Percentiles rank a stretch among this genome's conserved stretches.
These are phyloP conservation scores for Dryas integrifolia DNA, from an alignment of 331 rosid species.

Conservation along the genomic window DNA sequence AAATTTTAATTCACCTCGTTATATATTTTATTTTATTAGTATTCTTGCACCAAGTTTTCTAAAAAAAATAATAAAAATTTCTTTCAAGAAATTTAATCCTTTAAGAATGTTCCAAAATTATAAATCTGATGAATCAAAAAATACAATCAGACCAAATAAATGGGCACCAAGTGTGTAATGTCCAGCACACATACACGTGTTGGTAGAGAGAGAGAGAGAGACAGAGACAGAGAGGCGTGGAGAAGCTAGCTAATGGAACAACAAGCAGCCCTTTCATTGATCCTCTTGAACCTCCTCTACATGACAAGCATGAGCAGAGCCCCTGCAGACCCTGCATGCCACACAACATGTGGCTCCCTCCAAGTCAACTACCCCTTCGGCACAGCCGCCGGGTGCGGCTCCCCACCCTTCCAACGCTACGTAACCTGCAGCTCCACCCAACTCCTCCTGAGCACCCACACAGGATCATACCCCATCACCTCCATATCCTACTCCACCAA, in stretches of 20 bases:
- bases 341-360: constrained; percentile 49
- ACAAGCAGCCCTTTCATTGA: not conserved
- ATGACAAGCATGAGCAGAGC: not conserved
- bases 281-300: constrained; percentile 17
- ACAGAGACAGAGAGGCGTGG: not conserved
- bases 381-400: constrained; percentile 63
- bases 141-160: no score
- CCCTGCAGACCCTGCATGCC: constrained; percentile 31
- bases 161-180: no score
- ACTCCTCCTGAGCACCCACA: constrained; percentile 59
- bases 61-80: no score
- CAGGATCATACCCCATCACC: constrained; percentile 50
- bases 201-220: not conserved
- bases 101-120: no score
- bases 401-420: constrained; percentile 57
- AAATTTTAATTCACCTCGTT: no score
- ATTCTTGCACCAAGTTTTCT: no score
- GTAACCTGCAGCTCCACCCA: constrained; percentile 34
- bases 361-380: constrained; percentile 58
- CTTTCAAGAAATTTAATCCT: no score
- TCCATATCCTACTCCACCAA: constrained; percentile 55
- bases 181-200: no score
- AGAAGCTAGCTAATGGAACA: not conserved
- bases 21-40: no score
- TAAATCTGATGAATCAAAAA: no score